Percentiles rank a stretch among this genome's conserved stretches.
These are phyloP conservation scores for Fusarium succisae DNA, from an alignment of 2,329 filamentous ascomycete genomes.

Conservation along the genomic window DNA sequence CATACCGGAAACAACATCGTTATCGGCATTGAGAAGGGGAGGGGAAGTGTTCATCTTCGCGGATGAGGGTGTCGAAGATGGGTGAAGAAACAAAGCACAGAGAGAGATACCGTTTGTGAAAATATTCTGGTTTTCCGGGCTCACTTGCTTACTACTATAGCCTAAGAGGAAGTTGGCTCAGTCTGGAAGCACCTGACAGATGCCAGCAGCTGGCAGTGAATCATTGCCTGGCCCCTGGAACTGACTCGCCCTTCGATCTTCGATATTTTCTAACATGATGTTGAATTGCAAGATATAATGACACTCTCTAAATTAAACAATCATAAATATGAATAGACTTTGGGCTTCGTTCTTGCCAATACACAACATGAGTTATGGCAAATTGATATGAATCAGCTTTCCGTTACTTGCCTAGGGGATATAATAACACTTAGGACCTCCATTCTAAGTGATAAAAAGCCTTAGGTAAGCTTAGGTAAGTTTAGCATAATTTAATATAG, in stretches of 20 bases:
- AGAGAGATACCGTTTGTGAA: neutral
- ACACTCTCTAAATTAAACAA: accelerated
- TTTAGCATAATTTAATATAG: no score
- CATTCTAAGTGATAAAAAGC: no score
- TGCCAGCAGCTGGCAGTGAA: neutral
- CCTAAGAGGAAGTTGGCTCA: neutral
- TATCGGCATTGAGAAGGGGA: accelerated
- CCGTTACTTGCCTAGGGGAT: no score
- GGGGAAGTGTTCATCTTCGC: neutral
- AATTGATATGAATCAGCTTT: no score
- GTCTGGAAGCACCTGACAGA: neutral
- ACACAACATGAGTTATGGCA: neutral
- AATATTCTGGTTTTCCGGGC: no score
- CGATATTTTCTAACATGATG: neutral
- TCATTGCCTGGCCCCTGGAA: neutral
- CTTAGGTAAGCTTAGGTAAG: no score
- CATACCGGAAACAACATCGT: neutral
- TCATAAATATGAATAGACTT: accelerated
- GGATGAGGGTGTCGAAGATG: neutral
- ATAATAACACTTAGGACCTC: no score
- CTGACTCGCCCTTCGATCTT: neutral
- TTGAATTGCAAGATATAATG: neutral
- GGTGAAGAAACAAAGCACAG: neutral
- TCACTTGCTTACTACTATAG: neutral
- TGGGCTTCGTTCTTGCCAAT: neutral